Evolutionary conservation across 1,284 basidiomycete genomes (phyloP), one percentile per base, ranked within the genome.

Genomic region (Agroathelia rolfsii): DNA sequence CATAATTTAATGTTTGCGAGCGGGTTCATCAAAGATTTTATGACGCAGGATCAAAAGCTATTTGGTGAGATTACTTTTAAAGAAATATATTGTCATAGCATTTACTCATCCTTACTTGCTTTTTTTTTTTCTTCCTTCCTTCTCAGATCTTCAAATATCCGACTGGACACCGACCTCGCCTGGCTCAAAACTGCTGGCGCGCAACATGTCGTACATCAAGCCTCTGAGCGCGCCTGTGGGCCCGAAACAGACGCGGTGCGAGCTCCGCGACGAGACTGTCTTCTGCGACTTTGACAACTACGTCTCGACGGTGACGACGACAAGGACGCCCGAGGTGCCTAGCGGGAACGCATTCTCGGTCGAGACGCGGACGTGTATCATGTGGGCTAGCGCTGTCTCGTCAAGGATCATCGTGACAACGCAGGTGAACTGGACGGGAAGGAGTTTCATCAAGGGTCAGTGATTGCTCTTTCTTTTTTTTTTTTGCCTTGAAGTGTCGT

Each of bases 1-100:
- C 89, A 96, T 61, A 93, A 93, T 50, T 64, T 99, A 45, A 87
- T 98, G 64, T 97, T 97, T 55, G 81, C 89, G 33, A 92, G 87
- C 56, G 90, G 83, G 18, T 99, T 97, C 63, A 85, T 93, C 52
- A 93, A 92, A 54, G 81, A 86, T 20, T 99, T 98, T 56, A 78
- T 94, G 78, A 65, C 68, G 15, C 73, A 79, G 9, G 76, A 88
- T 43, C 92, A 97, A 57, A 92, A 88, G 51, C 67, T 98, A n/a
- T 61, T 70, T 29, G 89, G 92, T 92, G 45, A 40, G 78, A 63
- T 2, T 5, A 8, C 9, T n/a, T 22, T 32, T 12, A 22, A 34
- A 37, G 34, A 28, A 38, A 17, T 28, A 37, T 25, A 25, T 15
- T 24, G 1, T 16, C 22, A 3, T 15, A 2, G 0, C 28, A 7